Evolutionary conservation across 2,329 filamentous ascomycete species (phyloP).

Genomic region (Alternaria burnsii): DNA sequence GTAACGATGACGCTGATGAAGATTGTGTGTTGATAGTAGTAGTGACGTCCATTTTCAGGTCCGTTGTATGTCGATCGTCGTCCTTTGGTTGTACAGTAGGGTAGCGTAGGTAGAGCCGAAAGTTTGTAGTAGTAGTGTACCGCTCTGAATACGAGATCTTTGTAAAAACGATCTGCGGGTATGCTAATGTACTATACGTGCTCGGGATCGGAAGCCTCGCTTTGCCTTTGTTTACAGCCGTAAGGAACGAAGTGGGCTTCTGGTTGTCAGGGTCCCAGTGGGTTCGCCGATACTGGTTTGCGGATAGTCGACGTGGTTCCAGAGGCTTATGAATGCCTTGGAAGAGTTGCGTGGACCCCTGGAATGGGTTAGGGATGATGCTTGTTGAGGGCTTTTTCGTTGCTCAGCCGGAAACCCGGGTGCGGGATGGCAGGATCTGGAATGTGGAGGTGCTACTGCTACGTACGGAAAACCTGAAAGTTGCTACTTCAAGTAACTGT

Average conservation of each 20-base stretch:
- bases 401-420: neutral
- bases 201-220: neutral
- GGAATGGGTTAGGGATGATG: conserved; percentile 5
- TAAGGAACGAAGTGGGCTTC: neutral
- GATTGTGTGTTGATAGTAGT: conserved; percentile 1
- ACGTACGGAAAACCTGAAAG: neutral
- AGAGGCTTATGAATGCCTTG: neutral
- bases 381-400: conserved; percentile 6
- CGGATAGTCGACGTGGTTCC: neutral
- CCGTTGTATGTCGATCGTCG: conserved; percentile 1
- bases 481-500: neutral
- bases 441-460: conserved; percentile 6
- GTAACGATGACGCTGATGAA: conserved; percentile 1
- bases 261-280: conserved; percentile 1
- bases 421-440: conserved; percentile 2
- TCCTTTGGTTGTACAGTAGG: neutral
- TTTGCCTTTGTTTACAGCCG: conserved; percentile 1
- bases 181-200: neutral
- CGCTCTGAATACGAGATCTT: neutral
- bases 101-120: neutral
- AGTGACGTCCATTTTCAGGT: conserved; percentile 9
- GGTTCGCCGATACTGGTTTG: neutral
- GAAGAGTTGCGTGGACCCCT: conserved; percentile 7
- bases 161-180: neutral
- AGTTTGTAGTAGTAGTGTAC: neutral